Conservation (phyloP, 495 filamentous ascomycete genomes). For the Tuber magnatum region DNA sequence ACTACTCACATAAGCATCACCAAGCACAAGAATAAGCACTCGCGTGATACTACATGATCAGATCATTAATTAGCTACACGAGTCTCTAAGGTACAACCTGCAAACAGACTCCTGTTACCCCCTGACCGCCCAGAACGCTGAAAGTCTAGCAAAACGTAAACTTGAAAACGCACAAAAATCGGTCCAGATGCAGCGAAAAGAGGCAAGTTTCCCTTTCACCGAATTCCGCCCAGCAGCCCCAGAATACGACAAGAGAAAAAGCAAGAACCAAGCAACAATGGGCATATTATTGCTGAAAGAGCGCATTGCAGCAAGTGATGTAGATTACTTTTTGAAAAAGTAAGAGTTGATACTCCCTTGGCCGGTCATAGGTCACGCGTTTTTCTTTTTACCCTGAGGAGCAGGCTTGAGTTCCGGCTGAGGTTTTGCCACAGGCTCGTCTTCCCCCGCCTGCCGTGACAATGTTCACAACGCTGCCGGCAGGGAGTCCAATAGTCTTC, state of each 20-base stretch:
- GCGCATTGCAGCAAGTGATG: background rate
- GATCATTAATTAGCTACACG: background rate
- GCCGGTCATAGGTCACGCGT: slow-evolving; percentile 53
- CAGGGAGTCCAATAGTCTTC: slow-evolving; percentile 47
- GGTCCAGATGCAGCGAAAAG: background rate
- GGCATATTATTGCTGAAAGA: background rate
- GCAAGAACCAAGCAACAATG: too few relatives aligned
- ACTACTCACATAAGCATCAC: background rate
- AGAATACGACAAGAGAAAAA: too few relatives aligned
- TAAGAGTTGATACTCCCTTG: slow-evolving; percentile 93
- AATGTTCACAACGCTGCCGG: slow-evolving; percentile 44
- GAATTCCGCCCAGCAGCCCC: background rate
- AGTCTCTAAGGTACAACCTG: background rate
- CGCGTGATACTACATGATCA: background rate
- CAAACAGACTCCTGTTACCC: background rate
- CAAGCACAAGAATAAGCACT: background rate
- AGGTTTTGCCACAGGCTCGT: slow-evolving; percentile 59
- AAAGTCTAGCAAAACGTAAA: background rate
- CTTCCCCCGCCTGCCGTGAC: slow-evolving; percentile 58
- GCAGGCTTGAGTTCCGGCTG: slow-evolving; percentile 55
- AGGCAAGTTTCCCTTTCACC: background rate
- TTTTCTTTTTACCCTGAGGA: slow-evolving; percentile 61
- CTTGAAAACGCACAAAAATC: background rate
- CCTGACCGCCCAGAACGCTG: background rate
- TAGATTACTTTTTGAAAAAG: slow-evolving; percentile 69